Evolutionary conservation across 495 filamentous ascomycete genomes (phyloP).

Genomic region (Stereocaulon alpinum): DNA sequence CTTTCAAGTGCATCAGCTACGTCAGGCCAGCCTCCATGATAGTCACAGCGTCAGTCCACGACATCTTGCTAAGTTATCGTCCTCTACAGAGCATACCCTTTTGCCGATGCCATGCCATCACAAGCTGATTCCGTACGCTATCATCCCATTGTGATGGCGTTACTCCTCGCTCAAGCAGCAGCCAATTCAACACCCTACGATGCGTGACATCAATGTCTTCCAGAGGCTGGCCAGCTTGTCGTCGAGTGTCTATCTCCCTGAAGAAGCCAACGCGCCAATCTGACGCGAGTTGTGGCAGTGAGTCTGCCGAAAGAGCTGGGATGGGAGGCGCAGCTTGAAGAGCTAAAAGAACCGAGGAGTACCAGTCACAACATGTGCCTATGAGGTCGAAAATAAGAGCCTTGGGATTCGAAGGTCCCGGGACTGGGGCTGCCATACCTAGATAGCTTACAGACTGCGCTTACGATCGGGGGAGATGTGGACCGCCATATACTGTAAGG

Average conservation of each 20-base stretch:
- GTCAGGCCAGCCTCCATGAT: slow-evolving; percentile 11
- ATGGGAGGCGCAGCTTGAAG: slow-evolving; percentile 23
- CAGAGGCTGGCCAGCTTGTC: slow-evolving; percentile 6
- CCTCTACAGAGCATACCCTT: slow-evolving; percentile 20
- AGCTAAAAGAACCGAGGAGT: slow-evolving; percentile 23
- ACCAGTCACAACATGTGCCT: slow-evolving; percentile 39
- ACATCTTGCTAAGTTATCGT: neutral
- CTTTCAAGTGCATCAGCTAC: slow-evolving; percentile 5
- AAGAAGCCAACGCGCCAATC: slow-evolving; percentile 24
- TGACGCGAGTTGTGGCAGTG: slow-evolving; percentile 12
- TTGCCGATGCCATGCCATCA: slow-evolving; percentile 8
- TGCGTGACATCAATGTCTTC: slow-evolving; percentile 27
- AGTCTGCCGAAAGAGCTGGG: slow-evolving; percentile 16
- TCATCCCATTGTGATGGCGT: slow-evolving; percentile 16
- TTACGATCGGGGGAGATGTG: too few relatives aligned
- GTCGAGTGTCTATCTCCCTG: slow-evolving; percentile 17
- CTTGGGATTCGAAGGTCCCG: slow-evolving; percentile 17
- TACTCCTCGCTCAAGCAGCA: slow-evolving; percentile 14
- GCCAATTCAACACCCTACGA: slow-evolving; percentile 21
- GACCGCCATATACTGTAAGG: too few relatives aligned
- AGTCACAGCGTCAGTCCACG: neutral
- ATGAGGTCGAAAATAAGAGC: slow-evolving; percentile 40
- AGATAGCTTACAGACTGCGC: neutral
- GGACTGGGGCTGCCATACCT: neutral
- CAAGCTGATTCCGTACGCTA: slow-evolving; percentile 10